These are phyloP conservation scores for Solanum lycopersicoides DNA, from an alignment of 257 asterid species.

Conservation along the genomic window DNA sequence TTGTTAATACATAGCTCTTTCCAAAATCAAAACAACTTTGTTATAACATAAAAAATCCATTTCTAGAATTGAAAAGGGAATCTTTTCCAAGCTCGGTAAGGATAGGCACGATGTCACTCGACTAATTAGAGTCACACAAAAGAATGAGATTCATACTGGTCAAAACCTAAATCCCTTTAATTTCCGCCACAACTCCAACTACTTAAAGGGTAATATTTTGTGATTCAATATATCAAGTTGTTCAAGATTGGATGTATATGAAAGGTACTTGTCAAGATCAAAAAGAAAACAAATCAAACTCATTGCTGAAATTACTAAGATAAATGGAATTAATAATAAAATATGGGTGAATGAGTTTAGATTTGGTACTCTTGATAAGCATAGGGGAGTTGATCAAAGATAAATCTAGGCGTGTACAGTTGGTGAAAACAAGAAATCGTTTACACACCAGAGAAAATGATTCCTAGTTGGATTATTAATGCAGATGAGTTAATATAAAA, in stretches of 20 bases:
- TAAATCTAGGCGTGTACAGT: neutral
- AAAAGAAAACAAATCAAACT: neutral
- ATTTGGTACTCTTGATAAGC: neutral
- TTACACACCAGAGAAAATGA: constrained; percentile 5
- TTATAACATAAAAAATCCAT: neutral
- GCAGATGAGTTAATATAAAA: neutral
- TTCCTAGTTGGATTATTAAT: neutral
- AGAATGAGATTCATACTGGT: neutral
- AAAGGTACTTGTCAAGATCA: neutral
- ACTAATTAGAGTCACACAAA: neutral
- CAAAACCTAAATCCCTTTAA: neutral
- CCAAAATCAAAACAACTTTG: neutral
- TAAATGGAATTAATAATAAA: neutral
- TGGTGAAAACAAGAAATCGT: neutral
- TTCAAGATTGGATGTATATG: neutral
- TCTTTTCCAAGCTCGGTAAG: no score
- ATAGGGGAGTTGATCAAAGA: neutral
- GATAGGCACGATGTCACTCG: no score
- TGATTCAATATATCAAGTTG: no score
- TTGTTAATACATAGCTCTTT: constrained; percentile 2
- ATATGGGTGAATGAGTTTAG: neutral
- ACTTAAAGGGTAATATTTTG: no score
- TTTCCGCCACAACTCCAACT: no score
- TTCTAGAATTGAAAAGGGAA: no score
- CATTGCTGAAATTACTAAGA: neutral